Evolutionary conservation across 139 green algal genomes (phyloP), one percentile per base, ranked within the genome.

Genomic region (Chlamydomonas sp.): DNA sequence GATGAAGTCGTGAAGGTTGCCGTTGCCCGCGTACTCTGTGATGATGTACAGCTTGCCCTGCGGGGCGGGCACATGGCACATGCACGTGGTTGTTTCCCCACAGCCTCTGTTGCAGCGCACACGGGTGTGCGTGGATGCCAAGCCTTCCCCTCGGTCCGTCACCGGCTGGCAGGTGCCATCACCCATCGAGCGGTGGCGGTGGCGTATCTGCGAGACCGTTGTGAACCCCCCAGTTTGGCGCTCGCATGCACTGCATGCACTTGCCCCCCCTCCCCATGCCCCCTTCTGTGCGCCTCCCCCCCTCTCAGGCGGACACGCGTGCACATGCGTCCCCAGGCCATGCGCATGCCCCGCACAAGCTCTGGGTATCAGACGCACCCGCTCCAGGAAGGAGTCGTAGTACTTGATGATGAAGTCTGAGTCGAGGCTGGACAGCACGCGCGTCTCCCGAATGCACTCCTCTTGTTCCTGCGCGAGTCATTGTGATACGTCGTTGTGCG

Each of bases 401-500:
- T 88, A 91, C 76, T 83, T 83, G 69, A 89, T 89, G 70, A 91
- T 85, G 77, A 82, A 86, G 47, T 79, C 66, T 2, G 61, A 87
- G 54, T 88, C 73, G 2, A 91, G 54, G 1, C 54, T 70, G 1
- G 83, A 83, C 38, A 91, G 64, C 2, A 91, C 72, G 1, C 80
- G 73, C 1, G 76, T 82, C 67, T 90, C 85, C 24, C 79, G 76
- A 63, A 89, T 87, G 66, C 80, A 88, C 30, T 89, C 85, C 47
- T 83, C 73, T 74, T 89, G 85, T 65, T 90, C 85, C 73, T 84
- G 81, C n/a, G n/a, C n/a, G n/a, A n/a, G n/a, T n/a, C n/a, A n/a
- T n/a, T n/a, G n/a, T 50, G 39, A 13, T 13, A 50, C 39, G 10
- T n/a, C 8, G 39, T 8, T 13, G 39, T 13, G 13, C 13, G 39